These are phyloP conservation scores for Triticum turgidum DNA, from an alignment of 176 grass and related monocot genomes.

Conservation along the genomic window DNA sequence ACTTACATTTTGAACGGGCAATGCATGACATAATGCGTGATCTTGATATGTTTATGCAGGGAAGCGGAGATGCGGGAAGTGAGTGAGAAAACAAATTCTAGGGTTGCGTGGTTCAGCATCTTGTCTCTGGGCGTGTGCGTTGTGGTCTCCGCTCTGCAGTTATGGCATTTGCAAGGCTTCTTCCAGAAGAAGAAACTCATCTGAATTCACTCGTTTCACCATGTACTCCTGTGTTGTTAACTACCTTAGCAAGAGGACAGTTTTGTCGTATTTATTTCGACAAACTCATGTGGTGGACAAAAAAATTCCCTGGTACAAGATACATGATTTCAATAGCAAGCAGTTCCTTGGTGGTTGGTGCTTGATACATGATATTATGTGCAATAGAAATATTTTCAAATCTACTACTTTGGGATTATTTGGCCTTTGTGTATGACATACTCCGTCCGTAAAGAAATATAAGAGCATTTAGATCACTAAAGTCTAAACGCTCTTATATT, in stretches of 20 bases:
- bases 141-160: slow-evolving; percentile 65
- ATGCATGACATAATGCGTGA: neutral
- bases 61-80: slow-evolving; percentile 84
- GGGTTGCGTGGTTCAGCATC: slow-evolving; percentile 91
- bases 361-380: slow-evolving; percentile 22
- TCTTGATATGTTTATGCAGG: slow-evolving; percentile 46
- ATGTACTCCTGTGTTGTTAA: slow-evolving; percentile 38
- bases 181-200: slow-evolving; percentile 99
- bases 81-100: slow-evolving; percentile 86
- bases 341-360: neutral
- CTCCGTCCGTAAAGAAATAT: too few relatives aligned
- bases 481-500: too few relatives aligned
- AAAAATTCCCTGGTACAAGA: slow-evolving; percentile 21
- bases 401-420: neutral
- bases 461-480: too few relatives aligned
- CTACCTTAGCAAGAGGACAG: slow-evolving; percentile 26
- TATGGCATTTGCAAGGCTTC: slow-evolving; percentile 86
- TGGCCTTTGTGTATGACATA: neutral
- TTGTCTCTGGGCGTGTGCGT: slow-evolving; percentile 80
- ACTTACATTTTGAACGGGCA: neutral
- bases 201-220: slow-evolving; percentile 41
- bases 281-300: slow-evolving; percentile 12
- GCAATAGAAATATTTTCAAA: neutral
- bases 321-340: slow-evolving; percentile 29
- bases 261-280: slow-evolving; percentile 40